Evolutionary conservation across 768 basidiomycete genomes (phyloP).

Genomic region (Tulasnella sp.): DNA sequence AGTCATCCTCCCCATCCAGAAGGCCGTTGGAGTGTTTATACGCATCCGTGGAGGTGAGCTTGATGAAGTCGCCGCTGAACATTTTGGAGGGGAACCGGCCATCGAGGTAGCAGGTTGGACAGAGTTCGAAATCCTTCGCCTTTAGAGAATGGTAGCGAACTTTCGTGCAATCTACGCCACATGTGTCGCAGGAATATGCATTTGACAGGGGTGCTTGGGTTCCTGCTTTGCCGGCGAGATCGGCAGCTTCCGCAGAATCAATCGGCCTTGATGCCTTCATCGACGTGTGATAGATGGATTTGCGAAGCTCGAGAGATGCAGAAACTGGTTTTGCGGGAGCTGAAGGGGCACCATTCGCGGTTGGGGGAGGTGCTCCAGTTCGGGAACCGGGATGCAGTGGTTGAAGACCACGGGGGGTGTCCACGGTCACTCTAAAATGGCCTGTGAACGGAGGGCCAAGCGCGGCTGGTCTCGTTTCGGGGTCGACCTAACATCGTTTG

Average conservation of each 20-base stretch:
- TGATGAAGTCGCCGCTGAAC: slow-evolving; percentile 96
- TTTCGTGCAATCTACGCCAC: slow-evolving; percentile 83
- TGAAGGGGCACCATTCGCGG: slow-evolving; percentile 27
- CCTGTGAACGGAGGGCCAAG: slow-evolving; percentile 97
- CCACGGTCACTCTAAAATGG: slow-evolving; percentile 95
- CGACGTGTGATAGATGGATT: slow-evolving; percentile 79
- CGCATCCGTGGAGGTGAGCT: slow-evolving; percentile 42
- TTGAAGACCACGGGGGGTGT: slow-evolving; percentile 91
- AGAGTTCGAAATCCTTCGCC: slow-evolving; percentile 83
- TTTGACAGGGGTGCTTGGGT: slow-evolving; percentile 23
- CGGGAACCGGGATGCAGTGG: slow-evolving; percentile 60
- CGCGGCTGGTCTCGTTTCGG: slow-evolving; percentile 86
- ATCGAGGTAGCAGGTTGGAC: slow-evolving; percentile 85
- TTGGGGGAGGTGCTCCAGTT: slow-evolving; percentile 53
- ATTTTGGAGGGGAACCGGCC: slow-evolving; percentile 94
- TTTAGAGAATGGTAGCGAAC: slow-evolving; percentile 89
- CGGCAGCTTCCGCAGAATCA: slow-evolving; percentile 51
- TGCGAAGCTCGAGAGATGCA: slow-evolving; percentile 78
- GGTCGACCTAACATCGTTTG: slow-evolving; percentile 62
- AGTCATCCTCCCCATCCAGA: slow-evolving; percentile 42
- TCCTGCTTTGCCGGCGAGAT: slow-evolving; percentile 44
- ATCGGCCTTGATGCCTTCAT: slow-evolving; percentile 70
- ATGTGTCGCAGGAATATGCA: slow-evolving; percentile 80
- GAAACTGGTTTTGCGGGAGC: slow-evolving; percentile 33
- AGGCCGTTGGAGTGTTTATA: slow-evolving; percentile 29